Evolutionary conservation across 306 rosid species (phyloP), one percentile per base, ranked within the genome.

Genomic region (Corylus avellana): DNA sequence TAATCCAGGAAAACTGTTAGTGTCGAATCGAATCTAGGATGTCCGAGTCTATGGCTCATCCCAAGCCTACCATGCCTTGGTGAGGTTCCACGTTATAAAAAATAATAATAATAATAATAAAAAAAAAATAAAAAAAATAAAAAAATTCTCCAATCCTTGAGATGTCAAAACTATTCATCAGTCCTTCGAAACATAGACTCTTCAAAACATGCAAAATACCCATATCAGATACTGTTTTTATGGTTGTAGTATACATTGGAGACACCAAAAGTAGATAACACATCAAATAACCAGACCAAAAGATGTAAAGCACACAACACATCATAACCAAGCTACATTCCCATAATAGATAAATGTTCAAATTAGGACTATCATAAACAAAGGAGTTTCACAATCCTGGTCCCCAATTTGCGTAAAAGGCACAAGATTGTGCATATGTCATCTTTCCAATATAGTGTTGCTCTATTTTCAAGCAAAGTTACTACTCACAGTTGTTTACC

Each of bases 161-260:
- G 72, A 67, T 67, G 22, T 67, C 29, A 67, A 67, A 67, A 67
- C 72, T 39, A 39, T 67, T 67, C 50, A 37, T 67, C 72, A 67
- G 25, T 67, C 8, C 49, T 9, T 6, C 39, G 72, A 47, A 64
- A 67, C 72, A 67, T 8, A 67, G 25, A 39, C 17, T 8, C 13
- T 18, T 39, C 50, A 18, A 67, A 39, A 37, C 50, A 18, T 39
- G 7, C 37, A 59, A 59, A 4, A 11, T 1, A 59, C 32, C 48
- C 27, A 37, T 37, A 18, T 25, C 72, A 67, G 14, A 67, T 42
- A 61, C 29, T 39, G 12, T 17, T 64, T 37, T n/a, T 67, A 39
- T 67, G 72, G 72, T 50, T 18, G 17, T 18, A 8, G 1, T 39
- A 18, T 17, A 39, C 17, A 18, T 8, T 67, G 49, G 22, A 8